A percentile compares a stretch with the other conserved stretches of the same genome.
Conservation (phyloP, 2,329 filamentous ascomycete species). For the Cadophora gregata region DNA sequence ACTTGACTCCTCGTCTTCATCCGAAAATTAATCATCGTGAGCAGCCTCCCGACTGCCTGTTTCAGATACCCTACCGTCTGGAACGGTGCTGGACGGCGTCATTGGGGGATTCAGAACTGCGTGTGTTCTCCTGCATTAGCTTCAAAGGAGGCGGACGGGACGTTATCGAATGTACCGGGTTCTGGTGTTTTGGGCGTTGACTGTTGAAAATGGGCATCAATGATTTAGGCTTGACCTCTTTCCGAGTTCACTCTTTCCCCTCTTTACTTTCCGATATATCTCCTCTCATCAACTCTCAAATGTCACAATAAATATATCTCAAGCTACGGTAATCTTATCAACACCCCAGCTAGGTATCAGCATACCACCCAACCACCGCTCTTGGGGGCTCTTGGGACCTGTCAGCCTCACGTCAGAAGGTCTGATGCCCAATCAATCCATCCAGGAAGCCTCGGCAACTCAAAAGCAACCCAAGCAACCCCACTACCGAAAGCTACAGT, state of each 20-base stretch:
- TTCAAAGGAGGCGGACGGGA: neutral
- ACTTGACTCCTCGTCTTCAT: neutral
- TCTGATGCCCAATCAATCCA: neutral
- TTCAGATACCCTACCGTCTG: neutral
- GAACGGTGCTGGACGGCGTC: constrained; percentile 2
- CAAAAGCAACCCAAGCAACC: neutral
- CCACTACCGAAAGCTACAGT: neutral
- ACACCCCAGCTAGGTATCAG: neutral
- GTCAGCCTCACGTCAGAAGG: neutral
- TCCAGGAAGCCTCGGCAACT: neutral
- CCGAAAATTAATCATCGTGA: neutral
- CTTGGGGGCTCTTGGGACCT: too few relatives aligned
- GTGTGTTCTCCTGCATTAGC: constrained; percentile 1
- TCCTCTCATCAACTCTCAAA: neutral
- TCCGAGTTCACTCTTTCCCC: neutral
- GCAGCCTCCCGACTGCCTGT: neutral
- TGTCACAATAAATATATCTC: too few relatives aligned
- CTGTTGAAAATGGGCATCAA: neutral
- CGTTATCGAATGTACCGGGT: neutral
- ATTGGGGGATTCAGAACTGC: neutral
- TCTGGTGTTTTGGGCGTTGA: neutral
- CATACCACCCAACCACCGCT: constrained; percentile 1
- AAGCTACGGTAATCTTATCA: neutral
- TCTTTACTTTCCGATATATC: neutral
- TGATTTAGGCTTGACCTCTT: neutral